Conservation (phyloP, 768 basidiomycete species). For the Tylopilus rubrobrunneus region DNA sequence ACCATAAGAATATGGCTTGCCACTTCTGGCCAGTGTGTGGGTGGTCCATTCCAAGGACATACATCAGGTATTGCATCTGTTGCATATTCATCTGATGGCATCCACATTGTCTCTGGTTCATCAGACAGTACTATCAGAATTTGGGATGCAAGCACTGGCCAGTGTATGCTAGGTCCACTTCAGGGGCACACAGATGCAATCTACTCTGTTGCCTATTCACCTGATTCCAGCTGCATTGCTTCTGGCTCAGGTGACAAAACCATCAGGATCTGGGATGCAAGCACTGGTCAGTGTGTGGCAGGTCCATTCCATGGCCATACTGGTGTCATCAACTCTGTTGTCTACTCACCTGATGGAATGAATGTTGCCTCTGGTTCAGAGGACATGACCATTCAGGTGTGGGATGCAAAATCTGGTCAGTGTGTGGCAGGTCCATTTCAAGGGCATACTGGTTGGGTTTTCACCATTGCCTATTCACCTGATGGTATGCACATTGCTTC, state of each 20-base stretch:
- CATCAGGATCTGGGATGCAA: background rate
- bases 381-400: background rate
- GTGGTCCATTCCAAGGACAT: background rate
- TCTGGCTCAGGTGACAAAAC: background rate
- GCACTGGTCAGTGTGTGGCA: background rate
- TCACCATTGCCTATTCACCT: background rate
- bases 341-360: constrained; percentile 1
- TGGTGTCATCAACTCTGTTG: background rate
- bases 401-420: background rate
- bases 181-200: background rate
- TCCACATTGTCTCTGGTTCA: background rate
- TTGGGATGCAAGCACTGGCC: background rate
- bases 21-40: background rate
- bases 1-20: background rate
- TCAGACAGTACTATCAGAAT: background rate
- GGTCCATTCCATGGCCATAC: background rate
- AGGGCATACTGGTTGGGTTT: background rate
- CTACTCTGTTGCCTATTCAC: background rate
- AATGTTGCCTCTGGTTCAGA: background rate
- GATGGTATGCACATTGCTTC: background rate
- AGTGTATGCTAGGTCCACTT: background rate
- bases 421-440: background rate
- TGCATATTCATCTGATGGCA: constrained; percentile 5
- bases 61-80: background rate
- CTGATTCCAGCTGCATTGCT: background rate